Conservation (phyloP, 2,329 filamentous ascomycete species). For the Pseudogymnoascus sp. region DNA sequence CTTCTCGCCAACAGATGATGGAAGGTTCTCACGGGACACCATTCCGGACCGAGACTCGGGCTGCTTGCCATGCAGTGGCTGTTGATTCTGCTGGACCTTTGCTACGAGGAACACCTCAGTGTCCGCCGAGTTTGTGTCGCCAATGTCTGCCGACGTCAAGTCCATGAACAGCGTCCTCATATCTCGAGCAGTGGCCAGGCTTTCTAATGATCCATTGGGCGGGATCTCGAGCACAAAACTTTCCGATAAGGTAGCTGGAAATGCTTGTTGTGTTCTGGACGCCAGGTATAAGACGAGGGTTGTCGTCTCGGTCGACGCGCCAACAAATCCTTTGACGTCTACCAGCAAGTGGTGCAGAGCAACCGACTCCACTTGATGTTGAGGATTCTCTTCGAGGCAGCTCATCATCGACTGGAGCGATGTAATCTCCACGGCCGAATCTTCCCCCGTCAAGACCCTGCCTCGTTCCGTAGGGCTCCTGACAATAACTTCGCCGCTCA, state of each 20-base stretch:
- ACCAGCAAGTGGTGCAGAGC: conserved; percentile 76
- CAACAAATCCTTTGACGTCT: conserved; percentile 76
- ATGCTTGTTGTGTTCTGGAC: conserved; percentile 58
- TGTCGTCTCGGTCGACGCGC: conserved; percentile 67
- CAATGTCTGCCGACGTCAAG: conserved; percentile 52
- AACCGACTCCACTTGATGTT: conserved; percentile 56
- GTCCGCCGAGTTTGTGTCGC: conserved; percentile 55
- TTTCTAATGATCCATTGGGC: conserved; percentile 63
- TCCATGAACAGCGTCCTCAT: conserved; percentile 86
- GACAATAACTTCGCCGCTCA: conserved; percentile 90
- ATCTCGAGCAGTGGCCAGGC: conserved; percentile 57
- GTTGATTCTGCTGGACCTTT: conserved; percentile 48
- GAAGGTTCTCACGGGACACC: conserved; percentile 23
- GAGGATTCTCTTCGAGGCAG: conserved; percentile 76
- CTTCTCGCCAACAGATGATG: conserved; percentile 30
- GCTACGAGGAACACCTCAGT: conserved; percentile 78
- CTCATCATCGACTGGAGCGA: conserved; percentile 95
- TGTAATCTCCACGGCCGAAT: conserved; percentile 87
- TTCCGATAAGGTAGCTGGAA: conserved; percentile 68
- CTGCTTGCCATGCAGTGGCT: conserved; percentile 23
- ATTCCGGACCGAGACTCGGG: conserved; percentile 24
- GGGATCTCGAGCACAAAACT: conserved; percentile 74
- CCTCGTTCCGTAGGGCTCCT: conserved; percentile 79
- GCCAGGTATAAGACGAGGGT: conserved; percentile 74
- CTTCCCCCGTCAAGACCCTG: conserved; percentile 80